Evolutionary conservation across 495 filamentous ascomycete genomes (phyloP), one percentile per base, ranked within the genome.

Genomic region (Tetracladium setigerum): DNA sequence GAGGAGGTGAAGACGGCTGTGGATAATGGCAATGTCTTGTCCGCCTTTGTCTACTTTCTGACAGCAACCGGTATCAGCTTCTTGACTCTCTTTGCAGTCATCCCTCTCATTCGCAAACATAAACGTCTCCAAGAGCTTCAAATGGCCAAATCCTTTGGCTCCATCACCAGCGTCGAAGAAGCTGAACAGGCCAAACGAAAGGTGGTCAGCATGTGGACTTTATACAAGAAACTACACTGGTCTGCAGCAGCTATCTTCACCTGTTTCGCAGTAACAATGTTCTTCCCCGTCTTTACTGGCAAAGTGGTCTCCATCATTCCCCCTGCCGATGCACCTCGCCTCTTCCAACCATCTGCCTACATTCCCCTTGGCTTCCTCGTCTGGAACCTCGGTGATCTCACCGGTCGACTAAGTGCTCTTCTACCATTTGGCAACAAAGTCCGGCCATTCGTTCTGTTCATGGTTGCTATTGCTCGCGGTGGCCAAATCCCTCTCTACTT

Each of bases 301-400:
- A 74, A 82, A 57, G 89, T 96, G 54, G 53, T 81, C 19, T 89
- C 86, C 3, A 81, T 92, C 6, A 67, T 70, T 44, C 69, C 74
- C 5, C 59, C 63, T 5, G 69, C 69, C n/a, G 54, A 67, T 4
- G 58, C 67, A 15, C 62, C 74, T 1, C 69, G 79, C 12, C 62
- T 96, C 19, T 82, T 88, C 47, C 71, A 78, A 22, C 77, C 83
- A 0, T 68, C 81, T 3, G 78, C 80, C 30, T 99, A 97, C 65
- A 88, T 96, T 41, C 90, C 92, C 1, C 71, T 96, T 3, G 86
- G 74, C 8, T 95, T 97, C 66, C 77, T 99, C 24, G 75, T 95
- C 55, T 99, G 92, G 92, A 99, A 97, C 55, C 55, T 81, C 5
- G 92, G 92, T 31, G 92, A 99, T 60, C 69, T 97, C 4, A 24